Conservation (phyloP, 129 eudicot species). For the Flaveria bidentis region DNA sequence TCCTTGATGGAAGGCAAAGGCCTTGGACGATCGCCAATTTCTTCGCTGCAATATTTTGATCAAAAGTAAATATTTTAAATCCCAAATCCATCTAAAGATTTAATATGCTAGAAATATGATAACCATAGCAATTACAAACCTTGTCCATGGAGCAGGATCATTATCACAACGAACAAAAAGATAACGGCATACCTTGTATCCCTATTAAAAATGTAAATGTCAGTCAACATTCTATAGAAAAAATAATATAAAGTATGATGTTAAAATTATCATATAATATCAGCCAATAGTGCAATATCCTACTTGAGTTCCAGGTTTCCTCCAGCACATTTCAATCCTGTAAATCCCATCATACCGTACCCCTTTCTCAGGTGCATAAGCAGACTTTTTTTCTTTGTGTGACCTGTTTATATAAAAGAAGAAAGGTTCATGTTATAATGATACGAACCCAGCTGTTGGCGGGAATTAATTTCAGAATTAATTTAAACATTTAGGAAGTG, state of each 20-base stretch:
- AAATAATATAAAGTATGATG: neutral
- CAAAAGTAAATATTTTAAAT: neutral
- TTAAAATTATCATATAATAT: neutral
- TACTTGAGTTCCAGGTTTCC: constrained; percentile 63
- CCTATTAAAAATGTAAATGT: constrained; percentile 35
- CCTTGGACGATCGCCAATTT: constrained; percentile 74
- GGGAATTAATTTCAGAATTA: too few species aligned
- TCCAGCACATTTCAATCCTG: constrained; percentile 86
- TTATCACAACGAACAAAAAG: constrained; percentile 85
- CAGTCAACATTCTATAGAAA: neutral
- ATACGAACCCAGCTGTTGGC: too few species aligned
- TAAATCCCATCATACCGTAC: constrained; percentile 80
- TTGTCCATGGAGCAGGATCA: constrained; percentile 96
- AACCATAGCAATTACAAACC: constrained; percentile 44
- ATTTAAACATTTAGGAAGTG: too few species aligned
- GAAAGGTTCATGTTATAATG: neutral
- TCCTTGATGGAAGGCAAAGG: constrained; percentile 57
- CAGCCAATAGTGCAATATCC: constrained; percentile 16
- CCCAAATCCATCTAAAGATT: neutral
- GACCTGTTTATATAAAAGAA: constrained; percentile 50
- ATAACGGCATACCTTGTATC: constrained; percentile 73
- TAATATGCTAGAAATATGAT: constrained; percentile 15
- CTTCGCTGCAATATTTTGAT: constrained; percentile 48
- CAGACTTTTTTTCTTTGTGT: constrained; percentile 81
- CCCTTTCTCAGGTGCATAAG: constrained; percentile 88